Evolutionary conservation across 306 rosid species (phyloP).

Genomic region (Lathyrus sativus): DNA sequence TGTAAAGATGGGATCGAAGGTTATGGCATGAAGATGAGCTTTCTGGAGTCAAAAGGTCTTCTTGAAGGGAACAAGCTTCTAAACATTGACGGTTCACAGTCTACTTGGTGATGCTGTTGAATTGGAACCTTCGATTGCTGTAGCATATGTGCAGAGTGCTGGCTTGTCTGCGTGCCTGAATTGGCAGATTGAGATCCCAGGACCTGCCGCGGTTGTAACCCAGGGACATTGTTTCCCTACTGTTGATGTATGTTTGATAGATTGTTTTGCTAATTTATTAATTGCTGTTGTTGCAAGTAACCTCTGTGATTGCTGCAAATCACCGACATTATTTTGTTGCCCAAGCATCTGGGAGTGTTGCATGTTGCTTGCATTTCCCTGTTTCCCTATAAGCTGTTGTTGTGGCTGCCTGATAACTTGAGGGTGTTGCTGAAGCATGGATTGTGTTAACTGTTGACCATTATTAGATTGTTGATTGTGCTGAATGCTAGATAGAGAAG

Average conservation of each 20-base stretch:
- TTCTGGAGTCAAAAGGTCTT: too few relatives aligned
- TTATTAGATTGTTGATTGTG: too few relatives aligned
- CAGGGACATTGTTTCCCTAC: conserved; percentile 75
- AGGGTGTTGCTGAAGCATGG: conserved; percentile 86
- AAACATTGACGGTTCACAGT: too few relatives aligned
- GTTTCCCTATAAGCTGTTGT: conserved; percentile 66
- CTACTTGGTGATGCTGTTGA: too few relatives aligned
- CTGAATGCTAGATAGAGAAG: too few relatives aligned
- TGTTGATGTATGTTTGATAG: conserved; percentile 83
- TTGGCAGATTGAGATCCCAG: conserved; percentile 79
- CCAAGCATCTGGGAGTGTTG: conserved; percentile 68
- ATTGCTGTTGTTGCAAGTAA: conserved; percentile 64
- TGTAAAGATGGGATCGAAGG: too few relatives aligned
- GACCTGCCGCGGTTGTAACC: conserved; percentile 64
- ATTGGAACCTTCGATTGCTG: conserved; percentile 74
- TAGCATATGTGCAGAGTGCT: conserved; percentile 69
- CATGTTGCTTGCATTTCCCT: conserved; percentile 71
- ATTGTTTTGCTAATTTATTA: too few relatives aligned
- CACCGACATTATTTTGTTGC: conserved; percentile 74
- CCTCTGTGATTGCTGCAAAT: conserved; percentile 84
- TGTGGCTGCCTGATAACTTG: conserved; percentile 84
- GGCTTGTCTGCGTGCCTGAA: conserved; percentile 80
- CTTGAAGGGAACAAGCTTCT: too few relatives aligned
- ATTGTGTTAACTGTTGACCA: too few relatives aligned
- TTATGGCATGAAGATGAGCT: too few relatives aligned